Base-by-base conservation (phyloP, 306 rosid genomes). In the Dryas alaskensis region DNA sequence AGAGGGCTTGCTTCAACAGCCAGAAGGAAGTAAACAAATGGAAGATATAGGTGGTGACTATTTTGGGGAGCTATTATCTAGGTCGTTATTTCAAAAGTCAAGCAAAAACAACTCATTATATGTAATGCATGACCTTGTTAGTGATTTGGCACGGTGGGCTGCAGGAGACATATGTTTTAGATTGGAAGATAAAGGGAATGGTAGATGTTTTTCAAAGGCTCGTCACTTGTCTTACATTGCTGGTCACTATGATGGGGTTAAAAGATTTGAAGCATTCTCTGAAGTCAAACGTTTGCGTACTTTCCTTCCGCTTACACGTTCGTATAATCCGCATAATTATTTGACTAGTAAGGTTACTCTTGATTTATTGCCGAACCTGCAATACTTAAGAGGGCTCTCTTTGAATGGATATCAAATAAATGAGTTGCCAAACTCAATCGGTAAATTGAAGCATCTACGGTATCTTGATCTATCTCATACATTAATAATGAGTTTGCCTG, bases 401-500 rank as follows among this genome's bases (percentile, higher is more conserved):
- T 1, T 65, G 6, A 10, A 27, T 7, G 66, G 67, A 0, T 67
- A 58, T 44, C 25, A n/a, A 4, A 31, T 76, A 10, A 37, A 60
- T 49, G 13, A 19, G 10, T 42, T 76, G 51, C 74, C 74, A 2
- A 4, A 67, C 49, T 48, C 59, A 6, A 25, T 67, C 11, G 45
- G 58, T 22, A 27, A 67, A 0, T 49, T 49, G 59, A 67, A 37
- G n/a, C 7, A 4, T 67, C 8, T 66, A 12, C 31, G 54, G 17
- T 44, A 65, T 14, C 39, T 65, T 10, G n/a, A 73, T 61, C 16
- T 79, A n/a, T 73, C 79, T 50, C 12, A 8, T 8, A 73, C 82
- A 4, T 3, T 19, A 1, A 60, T 79, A 19, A 13, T 3, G 17
- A 43, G 67, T 10, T 54, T 80, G 7, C 79, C 77, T 0, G 31